Evolutionary conservation across 306 rosid genomes (phyloP).

Genomic region (Rubus idaeus): DNA sequence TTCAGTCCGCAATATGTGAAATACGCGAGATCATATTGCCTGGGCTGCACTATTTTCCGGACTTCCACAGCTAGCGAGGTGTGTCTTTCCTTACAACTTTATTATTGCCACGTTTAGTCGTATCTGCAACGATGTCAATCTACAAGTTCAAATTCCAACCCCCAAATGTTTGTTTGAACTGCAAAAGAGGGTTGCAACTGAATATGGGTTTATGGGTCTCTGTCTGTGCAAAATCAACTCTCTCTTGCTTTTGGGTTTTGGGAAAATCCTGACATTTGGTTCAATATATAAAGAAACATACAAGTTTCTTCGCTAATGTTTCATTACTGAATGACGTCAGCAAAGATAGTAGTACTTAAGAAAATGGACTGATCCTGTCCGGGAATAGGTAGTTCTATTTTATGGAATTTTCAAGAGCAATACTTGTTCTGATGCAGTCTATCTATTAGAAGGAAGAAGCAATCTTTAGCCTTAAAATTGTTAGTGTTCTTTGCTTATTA

Average conservation of each 20-base stretch:
- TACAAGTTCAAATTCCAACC: background rate
- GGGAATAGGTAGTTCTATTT: background rate
- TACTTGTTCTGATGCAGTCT: background rate
- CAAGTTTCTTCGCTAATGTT: background rate
- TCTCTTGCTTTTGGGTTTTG: background rate
- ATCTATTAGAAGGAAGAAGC: background rate
- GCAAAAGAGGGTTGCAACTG: background rate
- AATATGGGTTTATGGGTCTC: conserved; percentile 2
- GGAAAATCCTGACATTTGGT: background rate
- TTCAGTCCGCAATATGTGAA: background rate
- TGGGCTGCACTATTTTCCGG: background rate
- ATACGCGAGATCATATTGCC: background rate
- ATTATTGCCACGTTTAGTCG: background rate
- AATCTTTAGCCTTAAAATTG: too few species aligned
- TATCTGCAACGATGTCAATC: conserved; percentile 1
- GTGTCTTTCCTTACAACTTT: background rate
- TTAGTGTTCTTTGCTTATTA: too few species aligned
- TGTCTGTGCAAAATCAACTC: background rate
- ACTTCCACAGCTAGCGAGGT: background rate
- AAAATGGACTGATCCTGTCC: background rate
- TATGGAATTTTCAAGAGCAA: background rate
- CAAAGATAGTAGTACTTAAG: background rate
- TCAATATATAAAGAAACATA: background rate
- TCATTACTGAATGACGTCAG: background rate
- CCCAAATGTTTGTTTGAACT: background rate